A percentile compares a stretch with the other conserved stretches of the same genome.
Conservation (phyloP, 31 red algal genomes). For the Odonthalia washingtoniensis region DNA sequence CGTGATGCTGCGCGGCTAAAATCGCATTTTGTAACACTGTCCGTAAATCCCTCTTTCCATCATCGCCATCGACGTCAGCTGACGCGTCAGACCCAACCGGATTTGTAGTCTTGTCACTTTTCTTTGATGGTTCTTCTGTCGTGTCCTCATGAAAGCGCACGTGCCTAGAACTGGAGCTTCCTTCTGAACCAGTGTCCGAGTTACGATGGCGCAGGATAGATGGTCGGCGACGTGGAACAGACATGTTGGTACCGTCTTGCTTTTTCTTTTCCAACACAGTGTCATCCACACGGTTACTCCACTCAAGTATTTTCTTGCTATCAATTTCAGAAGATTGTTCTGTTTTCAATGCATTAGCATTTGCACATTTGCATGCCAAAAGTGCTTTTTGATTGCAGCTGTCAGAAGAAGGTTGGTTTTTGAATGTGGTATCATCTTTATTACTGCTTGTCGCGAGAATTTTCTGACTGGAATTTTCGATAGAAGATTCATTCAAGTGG, state of each 20-base stretch:
- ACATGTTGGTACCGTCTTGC: not conserved
- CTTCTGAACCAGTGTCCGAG: not conserved
- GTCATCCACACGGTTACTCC: too few species aligned
- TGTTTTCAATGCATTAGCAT: not conserved
- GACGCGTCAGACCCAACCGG: not conserved
- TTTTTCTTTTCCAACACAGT: not conserved
- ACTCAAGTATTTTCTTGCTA: not conserved
- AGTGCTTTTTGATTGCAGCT: too few species aligned
- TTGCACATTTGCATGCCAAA: too few species aligned
- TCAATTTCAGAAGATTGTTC: not conserved
- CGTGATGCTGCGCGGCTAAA: not conserved
- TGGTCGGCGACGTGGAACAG: not conserved
- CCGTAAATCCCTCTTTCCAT: not conserved
- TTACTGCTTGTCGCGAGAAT: not conserved
- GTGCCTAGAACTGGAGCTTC: not conserved
- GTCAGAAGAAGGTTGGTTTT: too few species aligned
- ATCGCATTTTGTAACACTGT: not conserved
- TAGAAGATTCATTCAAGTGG: not conserved
- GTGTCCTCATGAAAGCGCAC: not conserved
- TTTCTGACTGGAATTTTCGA: not conserved
- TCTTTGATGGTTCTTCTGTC: not conserved
- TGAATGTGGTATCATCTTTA: too few species aligned
- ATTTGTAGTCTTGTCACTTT: not conserved
- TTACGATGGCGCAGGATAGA: not conserved
- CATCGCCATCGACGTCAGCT: not conserved